Conservation (phyloP, 306 rosid species). For the Trifolium dubium region DNA sequence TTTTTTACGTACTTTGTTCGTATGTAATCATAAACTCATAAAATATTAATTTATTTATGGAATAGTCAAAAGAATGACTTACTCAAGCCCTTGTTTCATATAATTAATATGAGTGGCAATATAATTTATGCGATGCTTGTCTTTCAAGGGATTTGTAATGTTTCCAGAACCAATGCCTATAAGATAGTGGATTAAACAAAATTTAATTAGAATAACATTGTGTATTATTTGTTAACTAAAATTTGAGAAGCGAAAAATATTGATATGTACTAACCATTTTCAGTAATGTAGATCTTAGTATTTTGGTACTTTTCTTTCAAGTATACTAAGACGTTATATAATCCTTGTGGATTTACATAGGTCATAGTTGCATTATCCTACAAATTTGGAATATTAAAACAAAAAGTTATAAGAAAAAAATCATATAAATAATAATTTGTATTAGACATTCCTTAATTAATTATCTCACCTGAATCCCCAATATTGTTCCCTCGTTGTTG, state of each 20-base stretch:
- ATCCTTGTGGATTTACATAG: slow-evolving; percentile 41
- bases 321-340: slow-evolving; percentile 31
- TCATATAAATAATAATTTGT: neutral
- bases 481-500: neutral
- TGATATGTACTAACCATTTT: slow-evolving; percentile 44
- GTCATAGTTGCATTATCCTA: neutral
- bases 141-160: slow-evolving; percentile 30
- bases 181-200: neutral
- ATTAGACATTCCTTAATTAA: neutral
- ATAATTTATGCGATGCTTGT: slow-evolving; percentile 30
- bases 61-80: slow-evolving; percentile 16
- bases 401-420: neutral
- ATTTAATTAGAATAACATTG: too few species aligned
- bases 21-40: too few species aligned
- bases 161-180: slow-evolving; percentile 20
- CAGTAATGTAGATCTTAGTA: slow-evolving; percentile 45
- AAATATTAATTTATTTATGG: too few species aligned
- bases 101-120: slow-evolving; percentile 34
- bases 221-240: too few species aligned
- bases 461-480: slow-evolving; percentile 43
- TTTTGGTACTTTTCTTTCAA: slow-evolving; percentile 21
- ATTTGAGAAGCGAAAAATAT: too few species aligned
- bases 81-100: slow-evolving; percentile 34
- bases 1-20: too few species aligned
- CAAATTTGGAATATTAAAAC: neutral